Evolutionary conservation across 345 rosid genomes (phyloP).

Genomic region (Dimocarpus longan): DNA sequence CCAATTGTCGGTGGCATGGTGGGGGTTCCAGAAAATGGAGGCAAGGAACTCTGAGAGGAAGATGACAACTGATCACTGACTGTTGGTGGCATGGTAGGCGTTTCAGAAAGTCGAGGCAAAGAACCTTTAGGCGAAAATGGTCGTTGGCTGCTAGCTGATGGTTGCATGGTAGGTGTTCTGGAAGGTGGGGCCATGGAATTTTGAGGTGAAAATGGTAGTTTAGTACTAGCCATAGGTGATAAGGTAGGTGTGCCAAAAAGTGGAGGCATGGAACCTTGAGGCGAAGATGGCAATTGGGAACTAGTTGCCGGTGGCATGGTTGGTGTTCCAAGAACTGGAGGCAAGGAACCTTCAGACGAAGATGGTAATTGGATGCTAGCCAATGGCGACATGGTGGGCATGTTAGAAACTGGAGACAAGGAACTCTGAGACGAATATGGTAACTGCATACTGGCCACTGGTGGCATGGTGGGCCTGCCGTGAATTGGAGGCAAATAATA

Average conservation of each 20-base stretch:
- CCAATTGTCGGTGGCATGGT: not conserved
- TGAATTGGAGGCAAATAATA: not conserved
- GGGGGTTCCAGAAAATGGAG: not conserved
- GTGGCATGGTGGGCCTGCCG: not conserved
- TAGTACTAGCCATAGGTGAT: no score
- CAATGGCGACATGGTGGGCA: no score
- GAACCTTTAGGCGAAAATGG: not conserved
- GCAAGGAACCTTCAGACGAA: not conserved
- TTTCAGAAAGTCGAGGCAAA: not conserved
- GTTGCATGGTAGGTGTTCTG: no score
- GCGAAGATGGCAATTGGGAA: no score
- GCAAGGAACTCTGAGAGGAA: not conserved
- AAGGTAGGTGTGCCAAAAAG: no score
- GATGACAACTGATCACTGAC: not conserved
- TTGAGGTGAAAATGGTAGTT: not conserved
- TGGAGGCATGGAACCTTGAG: no score
- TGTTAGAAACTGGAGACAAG: not conserved
- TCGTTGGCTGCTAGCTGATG: not conserved
- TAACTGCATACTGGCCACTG: no score
- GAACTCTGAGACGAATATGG: not conserved
- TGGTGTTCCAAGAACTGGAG: not conserved
- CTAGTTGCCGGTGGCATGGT: no score
- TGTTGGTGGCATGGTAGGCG: not conserved
- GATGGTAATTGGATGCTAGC: not conserved
- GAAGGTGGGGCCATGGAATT: no score